phyloP scores from a whole-genome alignment of 805 yeast genomes.

The Metschnikowia kunwiensis region DNA sequence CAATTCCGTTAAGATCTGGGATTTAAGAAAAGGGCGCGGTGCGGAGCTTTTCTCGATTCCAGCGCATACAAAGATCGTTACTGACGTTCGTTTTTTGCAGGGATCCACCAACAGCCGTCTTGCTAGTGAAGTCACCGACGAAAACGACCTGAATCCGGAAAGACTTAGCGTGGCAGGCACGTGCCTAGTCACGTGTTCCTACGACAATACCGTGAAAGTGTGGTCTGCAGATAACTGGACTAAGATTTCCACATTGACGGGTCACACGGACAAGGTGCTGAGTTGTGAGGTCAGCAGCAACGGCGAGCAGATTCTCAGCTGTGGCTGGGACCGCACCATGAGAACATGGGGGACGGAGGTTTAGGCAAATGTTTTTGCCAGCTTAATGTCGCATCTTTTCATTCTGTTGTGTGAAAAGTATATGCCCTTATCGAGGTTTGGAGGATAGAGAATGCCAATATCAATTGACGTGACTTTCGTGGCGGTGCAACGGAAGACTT shows the following conservation, averaged over 20 bases:
- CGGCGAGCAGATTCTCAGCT: slow-evolving; percentile 47
- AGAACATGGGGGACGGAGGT: slow-evolving; percentile 74
- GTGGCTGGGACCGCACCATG: slow-evolving; percentile 84
- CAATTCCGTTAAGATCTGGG: slow-evolving; percentile 81
- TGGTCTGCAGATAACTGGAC: slow-evolving; percentile 74
- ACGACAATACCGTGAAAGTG: slow-evolving; percentile 62
- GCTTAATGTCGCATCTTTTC: too few relatives aligned
- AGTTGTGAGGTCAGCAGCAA: slow-evolving; percentile 53
- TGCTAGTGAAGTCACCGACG: slow-evolving; percentile 27
- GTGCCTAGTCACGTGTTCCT: slow-evolving; percentile 58
- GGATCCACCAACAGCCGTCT: slow-evolving; percentile 14
- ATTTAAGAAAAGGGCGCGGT: slow-evolving; percentile 48
- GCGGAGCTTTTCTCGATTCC: slow-evolving; percentile 52
- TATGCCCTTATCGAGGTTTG: too few relatives aligned
- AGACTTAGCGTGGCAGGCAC: slow-evolving; percentile 38
- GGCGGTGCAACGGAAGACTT: too few relatives aligned
- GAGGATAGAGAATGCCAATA: too few relatives aligned
- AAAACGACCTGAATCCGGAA: slow-evolving; percentile 28
- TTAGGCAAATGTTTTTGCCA: too few relatives aligned
- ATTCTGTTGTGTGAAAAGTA: too few relatives aligned
- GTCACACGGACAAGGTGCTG: slow-evolving; percentile 67
- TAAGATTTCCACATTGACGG: slow-evolving; percentile 48
- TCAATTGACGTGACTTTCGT: too few relatives aligned
- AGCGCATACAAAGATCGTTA: slow-evolving; percentile 71
- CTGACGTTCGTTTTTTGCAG: slow-evolving; percentile 56